phyloP scores from a whole-genome alignment of 1,139 yeast species.

The Sugiyamaella japonica region DNA sequence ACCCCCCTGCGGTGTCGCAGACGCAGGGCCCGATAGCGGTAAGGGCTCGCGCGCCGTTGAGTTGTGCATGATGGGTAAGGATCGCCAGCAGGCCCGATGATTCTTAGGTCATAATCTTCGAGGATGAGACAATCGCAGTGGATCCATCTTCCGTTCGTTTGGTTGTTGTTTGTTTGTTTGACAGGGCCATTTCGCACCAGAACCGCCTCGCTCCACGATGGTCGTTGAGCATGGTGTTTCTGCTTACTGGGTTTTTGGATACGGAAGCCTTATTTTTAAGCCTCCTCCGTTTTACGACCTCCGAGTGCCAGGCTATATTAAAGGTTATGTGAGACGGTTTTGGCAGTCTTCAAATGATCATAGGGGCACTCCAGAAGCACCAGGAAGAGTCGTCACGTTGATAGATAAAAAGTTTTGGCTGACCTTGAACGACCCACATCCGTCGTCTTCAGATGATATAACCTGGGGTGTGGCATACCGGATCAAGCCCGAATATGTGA shows the following conservation, averaged over 20 bases:
- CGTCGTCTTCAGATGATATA: conserved; percentile 43
- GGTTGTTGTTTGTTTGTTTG: not conserved
- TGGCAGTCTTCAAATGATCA: conserved; percentile 94
- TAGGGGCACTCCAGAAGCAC: conserved; percentile 79
- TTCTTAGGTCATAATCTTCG: no score
- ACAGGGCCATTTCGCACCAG: not conserved
- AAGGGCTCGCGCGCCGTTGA: not conserved
- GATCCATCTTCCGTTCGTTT: not conserved
- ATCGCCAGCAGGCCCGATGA: no score
- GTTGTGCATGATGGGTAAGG: not conserved
- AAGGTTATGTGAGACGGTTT: conserved; percentile 77
- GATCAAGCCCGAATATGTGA: conserved; percentile 65
- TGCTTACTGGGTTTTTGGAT: conserved; percentile 76
- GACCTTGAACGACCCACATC: conserved; percentile 47
- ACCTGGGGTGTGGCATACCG: conserved; percentile 86
- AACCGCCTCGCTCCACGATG: conserved; percentile 5
- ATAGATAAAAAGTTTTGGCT: conserved; percentile 56
- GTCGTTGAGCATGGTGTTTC: conserved; percentile 9
- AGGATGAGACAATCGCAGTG: not conserved
- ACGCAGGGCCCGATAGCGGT: not conserved
- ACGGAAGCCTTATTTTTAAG: conserved; percentile 86
- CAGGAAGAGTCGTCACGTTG: conserved; percentile 87
- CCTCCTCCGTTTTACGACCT: conserved; percentile 77
- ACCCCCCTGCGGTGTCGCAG: no score
- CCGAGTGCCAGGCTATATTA: conserved; percentile 69